These are phyloP conservation scores for Zymoseptoria passerinii DNA, from an alignment of 2,329 filamentous ascomycete species.

Conservation along the genomic window DNA sequence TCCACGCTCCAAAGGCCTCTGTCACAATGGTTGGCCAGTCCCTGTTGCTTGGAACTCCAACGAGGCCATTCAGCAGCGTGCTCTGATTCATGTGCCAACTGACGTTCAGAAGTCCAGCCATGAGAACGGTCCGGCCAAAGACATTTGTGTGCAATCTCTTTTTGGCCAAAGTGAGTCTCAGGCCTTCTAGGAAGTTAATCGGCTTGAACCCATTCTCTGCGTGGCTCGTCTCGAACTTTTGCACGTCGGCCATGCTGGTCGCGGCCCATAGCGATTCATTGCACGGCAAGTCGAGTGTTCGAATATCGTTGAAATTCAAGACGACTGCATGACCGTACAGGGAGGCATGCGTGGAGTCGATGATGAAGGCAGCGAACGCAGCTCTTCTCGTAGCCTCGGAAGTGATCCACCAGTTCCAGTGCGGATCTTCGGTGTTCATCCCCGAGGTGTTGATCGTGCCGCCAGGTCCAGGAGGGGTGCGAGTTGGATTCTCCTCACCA, in stretches of 20 bases:
- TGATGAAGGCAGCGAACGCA: constrained; percentile 87
- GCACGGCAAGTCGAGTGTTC: constrained; percentile 74
- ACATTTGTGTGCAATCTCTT: constrained; percentile 82
- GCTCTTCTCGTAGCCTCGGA: constrained; percentile 83
- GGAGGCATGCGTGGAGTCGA: constrained; percentile 91
- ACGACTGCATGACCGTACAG: constrained; percentile 97
- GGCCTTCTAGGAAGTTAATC: constrained; percentile 78
- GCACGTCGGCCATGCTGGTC: constrained; percentile 77
- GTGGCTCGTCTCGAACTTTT: constrained; percentile 70
- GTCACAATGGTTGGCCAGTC: constrained; percentile 84
- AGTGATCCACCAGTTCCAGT: constrained; percentile 94
- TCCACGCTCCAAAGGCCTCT: constrained; percentile 89
- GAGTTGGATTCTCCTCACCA: constrained; percentile 52
- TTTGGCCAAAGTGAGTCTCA: constrained; percentile 82
- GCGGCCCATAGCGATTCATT: constrained; percentile 91
- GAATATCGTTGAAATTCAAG: constrained; percentile 95
- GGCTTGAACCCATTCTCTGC: constrained; percentile 75
- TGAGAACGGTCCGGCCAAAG: constrained; percentile 85
- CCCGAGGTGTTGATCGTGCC: constrained; percentile 37
- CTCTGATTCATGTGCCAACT: constrained; percentile 98
- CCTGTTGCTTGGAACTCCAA: constrained; percentile 62
- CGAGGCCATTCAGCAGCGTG: constrained; percentile 81
- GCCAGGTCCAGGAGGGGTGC: constrained; percentile 40
- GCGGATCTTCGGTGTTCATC: constrained; percentile 67
- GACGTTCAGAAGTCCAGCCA: constrained; percentile 87